A percentile compares a stretch with the other conserved stretches of the same genome.
Conservation (phyloP, 2,329 filamentous ascomycete genomes). For the Dothideomycetes sp. region DNA sequence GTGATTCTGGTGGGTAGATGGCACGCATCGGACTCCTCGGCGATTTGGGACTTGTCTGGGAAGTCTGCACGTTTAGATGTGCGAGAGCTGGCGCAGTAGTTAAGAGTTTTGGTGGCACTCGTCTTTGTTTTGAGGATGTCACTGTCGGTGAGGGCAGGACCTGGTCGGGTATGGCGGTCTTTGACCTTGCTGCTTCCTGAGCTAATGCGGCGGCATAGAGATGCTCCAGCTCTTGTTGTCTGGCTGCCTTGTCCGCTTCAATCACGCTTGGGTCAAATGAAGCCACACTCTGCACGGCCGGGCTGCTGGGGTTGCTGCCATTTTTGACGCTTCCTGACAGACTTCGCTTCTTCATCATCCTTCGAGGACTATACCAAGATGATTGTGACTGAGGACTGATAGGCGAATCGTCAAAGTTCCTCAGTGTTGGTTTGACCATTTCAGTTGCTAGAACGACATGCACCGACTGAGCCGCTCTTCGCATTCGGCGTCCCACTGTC, state of each 20-base stretch:
- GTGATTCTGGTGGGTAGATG: constrained; percentile 37
- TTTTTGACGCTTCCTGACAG: constrained; percentile 21
- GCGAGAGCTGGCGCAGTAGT: constrained; percentile 20
- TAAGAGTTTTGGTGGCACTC: constrained; percentile 20
- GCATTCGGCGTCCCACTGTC: constrained; percentile 36
- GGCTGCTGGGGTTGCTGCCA: constrained; percentile 35
- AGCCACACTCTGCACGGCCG: constrained; percentile 49
- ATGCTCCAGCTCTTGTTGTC: constrained; percentile 75
- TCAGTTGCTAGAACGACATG: constrained; percentile 46
- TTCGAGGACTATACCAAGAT: constrained; percentile 23
- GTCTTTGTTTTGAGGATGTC: neutral
- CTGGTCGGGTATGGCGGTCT: constrained; percentile 9
- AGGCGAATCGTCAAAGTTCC: constrained; percentile 27
- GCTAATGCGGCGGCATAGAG: constrained; percentile 90
- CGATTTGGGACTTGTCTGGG: constrained; percentile 27
- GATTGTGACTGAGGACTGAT: constrained; percentile 22
- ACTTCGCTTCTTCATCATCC: constrained; percentile 21
- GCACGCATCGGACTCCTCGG: constrained; percentile 35
- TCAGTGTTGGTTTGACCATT: constrained; percentile 42
- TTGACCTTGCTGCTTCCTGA: constrained; percentile 54
- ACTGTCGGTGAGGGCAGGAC: neutral
- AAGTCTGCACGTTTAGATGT: constrained; percentile 24
- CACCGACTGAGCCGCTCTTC: constrained; percentile 37
- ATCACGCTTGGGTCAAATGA: constrained; percentile 72
- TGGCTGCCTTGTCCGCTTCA: constrained; percentile 61